Evolutionary conservation across 106 monocot genomes (phyloP), one percentile per base, ranked within the genome.

Genomic region (Dendrobium chrysotoxum): DNA sequence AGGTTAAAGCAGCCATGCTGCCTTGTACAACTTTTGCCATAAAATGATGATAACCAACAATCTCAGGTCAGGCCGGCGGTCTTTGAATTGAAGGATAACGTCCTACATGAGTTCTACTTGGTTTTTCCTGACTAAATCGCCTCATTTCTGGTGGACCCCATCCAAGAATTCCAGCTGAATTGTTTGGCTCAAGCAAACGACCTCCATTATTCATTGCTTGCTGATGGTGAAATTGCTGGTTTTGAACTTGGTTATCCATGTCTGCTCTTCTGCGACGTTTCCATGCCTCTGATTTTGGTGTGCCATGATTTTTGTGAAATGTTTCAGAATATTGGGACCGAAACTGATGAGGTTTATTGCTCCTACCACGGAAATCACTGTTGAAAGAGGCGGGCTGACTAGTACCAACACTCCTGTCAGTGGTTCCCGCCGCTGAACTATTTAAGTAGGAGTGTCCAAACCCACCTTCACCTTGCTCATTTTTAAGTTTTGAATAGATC

Each of bases 401-500:
- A 7, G 75, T 40, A 72, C 88, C 81, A 55, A 28, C 44, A 5
- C 85, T 85, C 79, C 83, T 86, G 66, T 81, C 87, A 28, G 76
- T 53, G n/a, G 83, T 65, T 7, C 86, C 86, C 26, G 86, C 31
- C 26, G 71, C 76, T 80, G 86, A 83, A 78, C 80, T 82, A 38
- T 77, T 84, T 15, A 81, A 46, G 79, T 87, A 82, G 79, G 91
- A 89, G 25, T 91, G 87, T 53, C 93, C 96, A 18, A 65, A 88
- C 4, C 86, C 90, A 9, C 66, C 45, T 79, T 87, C 91, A 47
- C 78, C 79, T 79, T 90, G 91, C 75, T 99, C 95, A 73, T 91
- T 89, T 66, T 88, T 95, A 35, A 99, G 91, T 58, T 99, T 99
- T 80, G 93, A 84, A 86, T 99, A 99, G 17, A 95, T 93, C 47